Evolutionary conservation across 331 rosid genomes (phyloP).

Genomic region (Malus hybrid): DNA sequence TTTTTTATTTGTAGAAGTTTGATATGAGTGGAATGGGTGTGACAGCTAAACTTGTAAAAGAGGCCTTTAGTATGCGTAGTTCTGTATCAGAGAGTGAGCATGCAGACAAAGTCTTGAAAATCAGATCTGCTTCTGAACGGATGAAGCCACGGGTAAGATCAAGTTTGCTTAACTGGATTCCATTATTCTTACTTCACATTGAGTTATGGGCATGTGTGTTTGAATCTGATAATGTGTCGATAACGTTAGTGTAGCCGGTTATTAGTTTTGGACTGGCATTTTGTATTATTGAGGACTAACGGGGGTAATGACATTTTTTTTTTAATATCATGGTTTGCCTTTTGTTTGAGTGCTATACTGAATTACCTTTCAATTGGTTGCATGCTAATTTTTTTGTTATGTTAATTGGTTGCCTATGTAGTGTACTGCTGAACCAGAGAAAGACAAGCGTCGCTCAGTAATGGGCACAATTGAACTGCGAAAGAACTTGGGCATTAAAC

Average conservation of each 20-base stretch:
- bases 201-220: background rate
- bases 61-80: slow-evolving; percentile 28
- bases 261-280: background rate
- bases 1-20: slow-evolving; percentile 37
- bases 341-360: background rate
- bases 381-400: background rate
- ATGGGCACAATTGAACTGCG: slow-evolving; percentile 26
- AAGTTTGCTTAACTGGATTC: background rate
- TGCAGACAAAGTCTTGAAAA: slow-evolving; percentile 25
- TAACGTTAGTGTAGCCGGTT: background rate
- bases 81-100: slow-evolving; percentile 30
- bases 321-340: background rate
- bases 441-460: slow-evolving; percentile 31
- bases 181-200: background rate
- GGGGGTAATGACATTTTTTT: background rate
- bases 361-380: background rate
- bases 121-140: slow-evolving; percentile 35
- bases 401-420: slow-evolving; percentile 4
- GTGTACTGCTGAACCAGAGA: slow-evolving; percentile 41
- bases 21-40: slow-evolving; percentile 34
- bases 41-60: slow-evolving; percentile 33
- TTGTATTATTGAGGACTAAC: background rate
- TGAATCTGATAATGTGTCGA: background rate
- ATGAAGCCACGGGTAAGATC: slow-evolving; percentile 43
- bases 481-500: slow-evolving; percentile 37